These are phyloP conservation scores for Moricandia arvensis DNA, from an alignment of 345 rosid species.

Conservation along the genomic window DNA sequence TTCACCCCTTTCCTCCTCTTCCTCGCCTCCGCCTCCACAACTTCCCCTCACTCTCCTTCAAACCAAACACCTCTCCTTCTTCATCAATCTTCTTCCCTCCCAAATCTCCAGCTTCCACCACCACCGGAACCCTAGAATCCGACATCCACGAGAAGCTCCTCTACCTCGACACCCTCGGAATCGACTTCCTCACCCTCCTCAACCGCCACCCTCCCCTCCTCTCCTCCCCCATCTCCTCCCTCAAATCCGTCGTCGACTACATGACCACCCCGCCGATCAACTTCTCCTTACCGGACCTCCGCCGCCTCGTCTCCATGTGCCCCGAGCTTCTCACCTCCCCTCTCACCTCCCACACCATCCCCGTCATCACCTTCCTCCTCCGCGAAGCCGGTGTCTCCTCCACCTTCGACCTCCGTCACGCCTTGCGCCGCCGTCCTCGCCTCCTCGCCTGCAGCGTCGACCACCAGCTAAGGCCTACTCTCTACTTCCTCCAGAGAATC, in stretches of 20 bases:
- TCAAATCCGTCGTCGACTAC: constrained; percentile 65
- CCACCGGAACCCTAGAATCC: constrained; percentile 28
- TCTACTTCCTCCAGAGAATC: constrained; percentile 75
- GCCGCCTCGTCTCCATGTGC: constrained; percentile 74
- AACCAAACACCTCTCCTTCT: constrained; percentile 43
- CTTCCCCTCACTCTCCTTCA: constrained; percentile 48
- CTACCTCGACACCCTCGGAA: constrained; percentile 76
- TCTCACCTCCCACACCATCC: constrained; percentile 44
- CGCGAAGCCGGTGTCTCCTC: constrained; percentile 66
- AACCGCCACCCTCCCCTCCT: constrained; percentile 57
- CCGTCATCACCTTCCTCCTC: constrained; percentile 86
- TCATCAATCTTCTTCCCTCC: constrained; percentile 49
- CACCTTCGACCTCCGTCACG: constrained; percentile 47
- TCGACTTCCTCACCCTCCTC: constrained; percentile 62
- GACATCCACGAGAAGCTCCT: constrained; percentile 68
- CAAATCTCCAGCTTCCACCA: constrained; percentile 28
- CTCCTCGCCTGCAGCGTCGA: constrained; percentile 67
- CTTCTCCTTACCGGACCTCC: constrained; percentile 57
- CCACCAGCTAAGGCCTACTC: constrained; percentile 61
- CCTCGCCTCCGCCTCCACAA: constrained; percentile 48
- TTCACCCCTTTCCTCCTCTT: constrained; percentile 41
- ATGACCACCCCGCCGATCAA: constrained; percentile 46
- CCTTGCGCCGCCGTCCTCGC: constrained; percentile 77
- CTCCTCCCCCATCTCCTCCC: constrained; percentile 45
- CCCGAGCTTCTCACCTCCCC: constrained; percentile 58